Percentiles rank a stretch among this genome's conserved stretches.
Evolutionary conservation across 1,284 basidiomycete species (phyloP).

Genomic region (Apiotrichum mycotoxinovorans): DNA sequence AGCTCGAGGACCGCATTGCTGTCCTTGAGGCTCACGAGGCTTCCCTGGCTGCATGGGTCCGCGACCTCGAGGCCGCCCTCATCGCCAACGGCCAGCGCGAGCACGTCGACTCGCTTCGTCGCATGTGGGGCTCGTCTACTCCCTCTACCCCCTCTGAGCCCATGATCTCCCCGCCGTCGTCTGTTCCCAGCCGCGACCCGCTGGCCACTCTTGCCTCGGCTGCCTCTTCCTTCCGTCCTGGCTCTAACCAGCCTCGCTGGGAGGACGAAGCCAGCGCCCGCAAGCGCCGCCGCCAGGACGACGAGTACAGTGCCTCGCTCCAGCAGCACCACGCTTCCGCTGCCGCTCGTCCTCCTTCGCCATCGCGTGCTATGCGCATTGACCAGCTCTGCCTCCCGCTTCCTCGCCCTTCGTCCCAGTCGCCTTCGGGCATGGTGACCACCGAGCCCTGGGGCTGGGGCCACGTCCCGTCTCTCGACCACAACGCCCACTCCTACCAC

Average conservation of each 20-base stretch:
- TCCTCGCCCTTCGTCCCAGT: slow-evolving; percentile 3
- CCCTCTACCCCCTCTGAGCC: not conserved
- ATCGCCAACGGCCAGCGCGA: slow-evolving; percentile 27
- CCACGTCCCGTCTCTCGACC: slow-evolving; percentile 2
- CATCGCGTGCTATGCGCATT: slow-evolving; percentile 18
- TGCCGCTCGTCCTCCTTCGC: slow-evolving; percentile 12
- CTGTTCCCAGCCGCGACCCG: slow-evolving; percentile 8
- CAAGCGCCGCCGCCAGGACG: slow-evolving; percentile 16
- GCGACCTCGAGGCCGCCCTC: slow-evolving; percentile 36
- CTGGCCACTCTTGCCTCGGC: slow-evolving; percentile 22
- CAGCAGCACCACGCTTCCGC: not conserved
- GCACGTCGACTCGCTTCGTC: slow-evolving; percentile 31
- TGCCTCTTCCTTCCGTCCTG: slow-evolving; percentile 9
- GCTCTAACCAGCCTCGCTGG: slow-evolving; percentile 4
- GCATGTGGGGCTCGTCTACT: slow-evolving; percentile 20
- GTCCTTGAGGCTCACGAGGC: slow-evolving; percentile 23
- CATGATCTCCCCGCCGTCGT: slow-evolving; percentile 1
- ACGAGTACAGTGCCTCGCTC: slow-evolving; percentile 7
- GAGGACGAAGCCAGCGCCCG: slow-evolving; percentile 8
- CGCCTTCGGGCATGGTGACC: not conserved
- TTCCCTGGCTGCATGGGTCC: slow-evolving; percentile 29
- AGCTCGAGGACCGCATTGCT: slow-evolving; percentile 21
- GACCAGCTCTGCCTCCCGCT: slow-evolving; percentile 16
- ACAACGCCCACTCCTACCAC: not conserved
- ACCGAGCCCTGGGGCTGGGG: slow-evolving; percentile 6